These are phyloP conservation scores for Xanthoconium separans DNA, from an alignment of 1,284 basidiomycete genomes.

Conservation along the genomic window DNA sequence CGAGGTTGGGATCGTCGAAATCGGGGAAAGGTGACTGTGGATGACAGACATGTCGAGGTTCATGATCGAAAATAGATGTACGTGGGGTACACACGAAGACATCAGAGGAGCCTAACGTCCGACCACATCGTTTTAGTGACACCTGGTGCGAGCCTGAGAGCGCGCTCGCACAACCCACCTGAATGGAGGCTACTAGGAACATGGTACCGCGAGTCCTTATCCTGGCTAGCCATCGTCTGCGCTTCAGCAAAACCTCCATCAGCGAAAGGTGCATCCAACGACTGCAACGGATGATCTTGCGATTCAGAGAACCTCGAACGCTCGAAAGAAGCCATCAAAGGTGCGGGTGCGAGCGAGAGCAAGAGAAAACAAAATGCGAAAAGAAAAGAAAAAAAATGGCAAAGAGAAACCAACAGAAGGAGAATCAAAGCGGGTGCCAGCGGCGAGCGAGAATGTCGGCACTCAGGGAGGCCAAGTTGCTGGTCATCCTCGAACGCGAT, in stretches of 20 bases:
- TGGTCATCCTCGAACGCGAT: too few relatives aligned
- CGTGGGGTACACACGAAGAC: conserved; percentile 4
- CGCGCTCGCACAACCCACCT: conserved; percentile 6
- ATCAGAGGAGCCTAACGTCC: conserved; percentile 1
- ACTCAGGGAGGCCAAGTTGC: too few relatives aligned
- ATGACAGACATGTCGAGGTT: too few relatives aligned
- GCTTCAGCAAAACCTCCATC: neutral
- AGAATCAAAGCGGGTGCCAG: neutral
- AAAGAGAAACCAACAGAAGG: too few relatives aligned
- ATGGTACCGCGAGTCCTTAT: conserved; percentile 13
- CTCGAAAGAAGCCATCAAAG: conserved; percentile 12
- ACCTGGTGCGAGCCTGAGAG: neutral
- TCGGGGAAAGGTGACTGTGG: conserved; percentile 6
- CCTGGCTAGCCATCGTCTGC: neutral
- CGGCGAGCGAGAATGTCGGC: too few relatives aligned
- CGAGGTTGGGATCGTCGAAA: conserved; percentile 46
- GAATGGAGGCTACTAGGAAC: neutral
- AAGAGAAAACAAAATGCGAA: neutral
- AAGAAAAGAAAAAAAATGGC: neutral
- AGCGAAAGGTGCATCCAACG: neutral
- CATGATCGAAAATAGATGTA: neutral
- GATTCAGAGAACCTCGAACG: neutral
- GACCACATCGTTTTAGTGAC: neutral
- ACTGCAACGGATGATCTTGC: conserved; percentile 6
- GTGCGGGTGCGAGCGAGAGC: neutral